These are phyloP conservation scores for Rhipidocladum racemiflorum DNA, from an alignment of 176 grass and related monocot genomes.

Conservation along the genomic window DNA sequence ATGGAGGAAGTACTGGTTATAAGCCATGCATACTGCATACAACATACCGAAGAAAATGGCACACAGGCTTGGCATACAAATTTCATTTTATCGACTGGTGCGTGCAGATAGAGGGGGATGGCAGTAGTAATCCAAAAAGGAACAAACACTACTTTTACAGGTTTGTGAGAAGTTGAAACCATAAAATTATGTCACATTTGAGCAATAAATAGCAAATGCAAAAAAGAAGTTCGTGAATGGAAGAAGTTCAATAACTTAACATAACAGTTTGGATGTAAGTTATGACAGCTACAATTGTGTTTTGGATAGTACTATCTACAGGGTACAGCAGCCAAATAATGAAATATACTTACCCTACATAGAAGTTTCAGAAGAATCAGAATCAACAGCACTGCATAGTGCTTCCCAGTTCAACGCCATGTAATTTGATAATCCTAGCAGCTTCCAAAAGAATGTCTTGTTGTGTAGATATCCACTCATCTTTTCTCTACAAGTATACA, in stretches of 20 bases:
- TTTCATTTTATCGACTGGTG: neutral
- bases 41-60: neutral
- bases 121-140: neutral
- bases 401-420: conserved; percentile 69
- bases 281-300: neutral
- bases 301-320: conserved; percentile 13
- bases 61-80: neutral
- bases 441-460: conserved; percentile 81
- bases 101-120: neutral
- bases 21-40: neutral
- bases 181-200: neutral
- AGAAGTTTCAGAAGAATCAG: conserved; percentile 16
- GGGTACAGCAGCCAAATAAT: neutral
- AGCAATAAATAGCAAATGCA: neutral
- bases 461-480: conserved; percentile 56
- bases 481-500: conserved; percentile 58
- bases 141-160: neutral
- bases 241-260: neutral
- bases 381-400: conserved; percentile 39
- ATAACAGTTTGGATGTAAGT: neutral
- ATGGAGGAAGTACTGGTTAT: too few species aligned
- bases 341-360: conserved; percentile 31
- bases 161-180: neutral
- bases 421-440: conserved; percentile 59
- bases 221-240: neutral